phyloP scores from a whole-genome alignment of 2,329 filamentous ascomycete genomes.

The Tolypocladium guangdongense region DNA sequence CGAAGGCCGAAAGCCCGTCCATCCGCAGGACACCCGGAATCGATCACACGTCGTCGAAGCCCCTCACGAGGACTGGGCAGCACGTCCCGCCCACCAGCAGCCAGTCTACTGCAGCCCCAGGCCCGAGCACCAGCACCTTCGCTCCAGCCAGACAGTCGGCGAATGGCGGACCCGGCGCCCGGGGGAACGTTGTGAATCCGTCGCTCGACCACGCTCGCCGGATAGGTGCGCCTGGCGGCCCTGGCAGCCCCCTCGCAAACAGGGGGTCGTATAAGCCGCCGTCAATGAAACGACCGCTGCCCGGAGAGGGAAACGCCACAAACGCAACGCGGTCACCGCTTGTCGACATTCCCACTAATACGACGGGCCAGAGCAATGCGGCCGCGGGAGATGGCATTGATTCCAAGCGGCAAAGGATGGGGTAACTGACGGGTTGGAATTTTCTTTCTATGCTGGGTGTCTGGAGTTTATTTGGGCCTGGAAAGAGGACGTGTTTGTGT shows the following conservation, averaged over 20 bases:
- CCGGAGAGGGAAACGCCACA: constrained; percentile 13
- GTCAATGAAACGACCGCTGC: constrained; percentile 43
- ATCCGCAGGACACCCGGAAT: constrained; percentile 83
- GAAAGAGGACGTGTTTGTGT: background rate
- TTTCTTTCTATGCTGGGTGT: constrained; percentile 1
- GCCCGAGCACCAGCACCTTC: constrained; percentile 15
- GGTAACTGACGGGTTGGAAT: constrained; percentile 11
- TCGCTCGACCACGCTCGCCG: constrained; percentile 42
- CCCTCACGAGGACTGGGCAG: constrained; percentile 48
- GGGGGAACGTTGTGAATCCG: constrained; percentile 38
- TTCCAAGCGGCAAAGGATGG: constrained; percentile 40
- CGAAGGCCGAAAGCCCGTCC: constrained; percentile 67
- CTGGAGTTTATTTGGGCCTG: background rate
- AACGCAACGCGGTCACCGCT: constrained; percentile 30
- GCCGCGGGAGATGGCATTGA: constrained; percentile 24
- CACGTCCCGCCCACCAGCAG: constrained; percentile 35
- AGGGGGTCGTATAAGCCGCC: constrained; percentile 47
- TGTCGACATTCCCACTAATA: constrained; percentile 40
- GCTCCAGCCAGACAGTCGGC: constrained; percentile 19
- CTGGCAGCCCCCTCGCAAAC: constrained; percentile 47
- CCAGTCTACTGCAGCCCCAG: constrained; percentile 11
- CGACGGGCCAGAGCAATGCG: constrained; percentile 11
- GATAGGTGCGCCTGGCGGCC: constrained; percentile 46
- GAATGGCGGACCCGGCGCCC: constrained; percentile 14
- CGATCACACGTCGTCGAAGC: constrained; percentile 68